These are phyloP conservation scores for Dichomitus squalens DNA, from an alignment of 1,284 basidiomycete species.

Conservation along the genomic window DNA sequence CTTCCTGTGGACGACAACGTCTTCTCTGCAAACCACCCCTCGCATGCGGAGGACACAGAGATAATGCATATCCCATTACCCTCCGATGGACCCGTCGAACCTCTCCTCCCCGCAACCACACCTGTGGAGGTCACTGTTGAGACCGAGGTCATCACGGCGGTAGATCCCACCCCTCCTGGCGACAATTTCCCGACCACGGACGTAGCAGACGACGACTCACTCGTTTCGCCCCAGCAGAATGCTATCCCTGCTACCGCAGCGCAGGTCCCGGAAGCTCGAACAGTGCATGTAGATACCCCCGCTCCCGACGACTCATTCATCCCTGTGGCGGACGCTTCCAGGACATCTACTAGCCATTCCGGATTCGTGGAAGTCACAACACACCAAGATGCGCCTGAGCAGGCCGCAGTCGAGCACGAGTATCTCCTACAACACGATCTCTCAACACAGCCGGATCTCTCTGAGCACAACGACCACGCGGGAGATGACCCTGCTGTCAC, in stretches of 20 bases:
- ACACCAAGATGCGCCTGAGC: not conserved
- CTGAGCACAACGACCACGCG: not conserved
- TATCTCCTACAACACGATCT: not conserved
- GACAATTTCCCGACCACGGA: not conserved
- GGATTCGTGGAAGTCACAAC: not conserved
- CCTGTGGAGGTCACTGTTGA: not conserved
- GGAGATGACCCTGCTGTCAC: not conserved
- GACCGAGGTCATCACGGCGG: not conserved
- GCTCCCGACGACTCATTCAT: not conserved
- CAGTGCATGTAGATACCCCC: not conserved
- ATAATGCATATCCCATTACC: slow-evolving; percentile 15
- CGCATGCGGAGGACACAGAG: not conserved
- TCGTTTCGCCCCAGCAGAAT: not conserved
- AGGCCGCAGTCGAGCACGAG: not conserved
- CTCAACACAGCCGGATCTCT: not conserved
- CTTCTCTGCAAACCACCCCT: not conserved
- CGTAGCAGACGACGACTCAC: not conserved
- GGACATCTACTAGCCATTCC: not conserved
- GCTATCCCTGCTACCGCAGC: not conserved
- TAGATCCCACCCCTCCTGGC: not conserved
- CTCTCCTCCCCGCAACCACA: not conserved
- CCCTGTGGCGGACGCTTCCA: not conserved
- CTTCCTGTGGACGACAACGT: slow-evolving; percentile 6
- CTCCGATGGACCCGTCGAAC: not conserved
- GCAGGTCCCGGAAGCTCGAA: not conserved